These are phyloP conservation scores for Cryphonectria nitschkei DNA, from an alignment of 2,329 filamentous ascomycete genomes.

Conservation along the genomic window DNA sequence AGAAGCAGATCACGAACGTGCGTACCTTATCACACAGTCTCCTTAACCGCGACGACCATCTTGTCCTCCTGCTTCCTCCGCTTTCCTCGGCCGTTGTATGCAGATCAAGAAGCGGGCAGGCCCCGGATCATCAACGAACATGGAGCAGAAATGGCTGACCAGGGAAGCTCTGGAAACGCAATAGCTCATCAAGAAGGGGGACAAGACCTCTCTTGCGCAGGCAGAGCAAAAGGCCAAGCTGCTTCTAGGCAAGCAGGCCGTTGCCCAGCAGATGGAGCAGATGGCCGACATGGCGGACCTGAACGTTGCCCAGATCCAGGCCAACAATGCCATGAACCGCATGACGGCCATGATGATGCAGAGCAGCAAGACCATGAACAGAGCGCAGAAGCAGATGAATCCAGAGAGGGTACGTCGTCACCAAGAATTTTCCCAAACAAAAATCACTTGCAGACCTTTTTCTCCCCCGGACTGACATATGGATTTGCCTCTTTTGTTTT, in stretches of 20 bases:
- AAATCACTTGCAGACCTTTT: neutral
- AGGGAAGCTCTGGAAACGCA: neutral
- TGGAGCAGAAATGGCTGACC: neutral
- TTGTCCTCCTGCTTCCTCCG: neutral
- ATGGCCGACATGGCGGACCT: conserved; percentile 68
- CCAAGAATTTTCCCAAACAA: neutral
- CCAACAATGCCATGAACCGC: conserved; percentile 67
- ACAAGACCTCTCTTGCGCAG: conserved; percentile 48
- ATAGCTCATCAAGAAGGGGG: conserved; percentile 62
- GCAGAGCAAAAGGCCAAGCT: conserved; percentile 67
- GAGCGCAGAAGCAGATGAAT: conserved; percentile 61
- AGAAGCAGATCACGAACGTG: conserved; percentile 65
- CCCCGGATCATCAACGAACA: neutral
- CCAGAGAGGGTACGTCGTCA: conserved; percentile 53
- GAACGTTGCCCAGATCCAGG: conserved; percentile 63
- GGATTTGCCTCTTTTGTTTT: neutral
- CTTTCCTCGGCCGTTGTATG: too few relatives aligned
- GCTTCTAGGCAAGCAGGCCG: conserved; percentile 63
- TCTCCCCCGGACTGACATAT: neutral
- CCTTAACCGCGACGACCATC: too few relatives aligned
- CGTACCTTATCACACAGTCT: conserved; percentile 12
- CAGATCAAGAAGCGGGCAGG: neutral
- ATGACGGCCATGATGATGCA: conserved; percentile 68
- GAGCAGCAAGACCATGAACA: conserved; percentile 61
- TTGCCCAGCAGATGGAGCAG: conserved; percentile 66